Evolutionary conservation across 2,329 filamentous ascomycete genomes (phyloP).

Genomic region (Fusarium abutilonis): DNA sequence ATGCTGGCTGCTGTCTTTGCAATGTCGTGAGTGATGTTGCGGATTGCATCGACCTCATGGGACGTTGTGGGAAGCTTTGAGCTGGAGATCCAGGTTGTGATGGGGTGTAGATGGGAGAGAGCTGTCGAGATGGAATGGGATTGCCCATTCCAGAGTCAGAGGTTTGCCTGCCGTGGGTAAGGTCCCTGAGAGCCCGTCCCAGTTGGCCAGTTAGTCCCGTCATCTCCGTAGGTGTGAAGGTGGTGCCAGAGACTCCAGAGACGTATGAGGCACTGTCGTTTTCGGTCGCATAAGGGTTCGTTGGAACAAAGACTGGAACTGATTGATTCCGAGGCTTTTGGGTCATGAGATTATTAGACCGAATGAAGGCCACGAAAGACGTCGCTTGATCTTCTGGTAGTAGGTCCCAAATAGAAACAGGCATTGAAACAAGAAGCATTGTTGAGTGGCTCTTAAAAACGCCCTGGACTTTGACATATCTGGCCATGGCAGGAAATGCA

Average conservation of each 20-base stretch:
- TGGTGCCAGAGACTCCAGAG: constrained; percentile 50
- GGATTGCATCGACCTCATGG: constrained; percentile 39
- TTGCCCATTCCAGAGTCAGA: constrained; percentile 16
- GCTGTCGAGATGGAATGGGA: constrained; percentile 33
- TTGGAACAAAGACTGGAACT: constrained; percentile 40
- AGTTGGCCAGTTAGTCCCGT: constrained; percentile 33
- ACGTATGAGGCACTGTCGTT: constrained; percentile 46
- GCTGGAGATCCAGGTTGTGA: constrained; percentile 39
- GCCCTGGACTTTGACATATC: constrained; percentile 69
- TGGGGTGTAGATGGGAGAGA: constrained; percentile 31
- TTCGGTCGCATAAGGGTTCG: constrained; percentile 35
- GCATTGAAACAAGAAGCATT: constrained; percentile 65
- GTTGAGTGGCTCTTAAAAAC: constrained; percentile 71
- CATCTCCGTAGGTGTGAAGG: constrained; percentile 47
- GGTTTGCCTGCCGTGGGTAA: constrained; percentile 31
- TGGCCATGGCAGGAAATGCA: constrained; percentile 66
- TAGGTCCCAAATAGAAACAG: constrained; percentile 68
- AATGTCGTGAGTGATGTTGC: constrained; percentile 39
- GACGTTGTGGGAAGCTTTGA: constrained; percentile 25
- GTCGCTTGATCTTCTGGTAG: constrained; percentile 67
- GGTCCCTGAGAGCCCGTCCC: constrained; percentile 34
- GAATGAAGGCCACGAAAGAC: constrained; percentile 67
- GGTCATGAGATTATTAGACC: constrained; percentile 64
- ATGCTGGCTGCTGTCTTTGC: constrained; percentile 36
- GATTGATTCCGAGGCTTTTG: constrained; percentile 43